Percentiles rank a stretch among this genome's conserved stretches.
These are phyloP conservation scores for Dothiorella sarmentorum DNA, from an alignment of 2,329 filamentous ascomycete species.

Conservation along the genomic window DNA sequence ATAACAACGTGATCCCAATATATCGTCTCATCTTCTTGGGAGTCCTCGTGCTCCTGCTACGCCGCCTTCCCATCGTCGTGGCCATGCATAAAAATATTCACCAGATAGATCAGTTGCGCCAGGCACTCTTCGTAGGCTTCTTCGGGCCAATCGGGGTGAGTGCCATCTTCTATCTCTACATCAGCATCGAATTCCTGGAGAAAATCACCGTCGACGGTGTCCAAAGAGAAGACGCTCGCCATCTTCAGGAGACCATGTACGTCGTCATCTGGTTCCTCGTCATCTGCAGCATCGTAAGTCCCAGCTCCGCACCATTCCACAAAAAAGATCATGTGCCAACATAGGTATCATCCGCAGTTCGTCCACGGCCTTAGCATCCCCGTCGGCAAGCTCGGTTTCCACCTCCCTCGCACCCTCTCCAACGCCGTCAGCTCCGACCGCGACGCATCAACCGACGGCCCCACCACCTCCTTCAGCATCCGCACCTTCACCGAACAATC, in stretches of 20 bases:
- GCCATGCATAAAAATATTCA: constrained; percentile 71
- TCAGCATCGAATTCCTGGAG: constrained; percentile 71
- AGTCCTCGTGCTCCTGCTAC: constrained; percentile 70
- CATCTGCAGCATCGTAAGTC: constrained; percentile 75
- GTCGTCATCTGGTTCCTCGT: constrained; percentile 83
- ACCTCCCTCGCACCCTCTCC: constrained; percentile 63
- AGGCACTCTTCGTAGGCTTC: constrained; percentile 85
- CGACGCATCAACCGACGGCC: constrained; percentile 24
- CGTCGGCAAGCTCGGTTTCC: constrained; percentile 61
- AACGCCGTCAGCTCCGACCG: constrained; percentile 36
- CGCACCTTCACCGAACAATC: constrained; percentile 24
- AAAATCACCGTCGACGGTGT: constrained; percentile 56
- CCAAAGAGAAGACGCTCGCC: constrained; percentile 61
- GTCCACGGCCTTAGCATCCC: constrained; percentile 83
- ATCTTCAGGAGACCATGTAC: constrained; percentile 62
- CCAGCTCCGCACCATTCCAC: neutral
- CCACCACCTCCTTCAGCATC: constrained; percentile 32
- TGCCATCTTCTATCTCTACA: constrained; percentile 84
- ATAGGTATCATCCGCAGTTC: constrained; percentile 8
- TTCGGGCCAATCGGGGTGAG: constrained; percentile 91
- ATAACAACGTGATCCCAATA: constrained; percentile 67
- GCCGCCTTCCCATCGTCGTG: constrained; percentile 74
- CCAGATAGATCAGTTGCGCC: constrained; percentile 70
- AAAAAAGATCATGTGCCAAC: too few relatives aligned
- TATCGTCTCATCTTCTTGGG: constrained; percentile 71